phyloP scores from a whole-genome alignment of 2,329 filamentous ascomycete genomes.

The Fusarium tricinctum region DNA sequence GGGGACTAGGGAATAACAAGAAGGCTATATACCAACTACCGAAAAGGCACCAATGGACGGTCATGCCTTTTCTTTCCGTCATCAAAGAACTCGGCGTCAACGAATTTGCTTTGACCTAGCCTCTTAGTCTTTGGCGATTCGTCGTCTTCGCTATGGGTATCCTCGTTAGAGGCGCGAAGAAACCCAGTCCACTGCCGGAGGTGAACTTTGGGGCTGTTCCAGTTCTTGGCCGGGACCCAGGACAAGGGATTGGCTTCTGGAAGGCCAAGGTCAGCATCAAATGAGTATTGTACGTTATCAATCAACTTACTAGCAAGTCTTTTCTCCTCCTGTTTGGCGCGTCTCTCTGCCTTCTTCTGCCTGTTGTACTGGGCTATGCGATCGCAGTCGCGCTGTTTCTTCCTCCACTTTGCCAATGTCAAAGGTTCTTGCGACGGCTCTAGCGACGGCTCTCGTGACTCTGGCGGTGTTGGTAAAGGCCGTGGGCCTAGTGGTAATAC shows the following conservation, averaged over 20 bases:
- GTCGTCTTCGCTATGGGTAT: neutral
- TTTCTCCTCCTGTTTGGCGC: neutral
- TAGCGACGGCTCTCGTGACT: no score
- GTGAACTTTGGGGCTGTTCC: neutral
- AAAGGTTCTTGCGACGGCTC: neutral
- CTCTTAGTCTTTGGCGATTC: neutral
- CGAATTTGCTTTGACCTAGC: neutral
- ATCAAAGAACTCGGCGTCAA: no score
- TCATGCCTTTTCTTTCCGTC: no score
- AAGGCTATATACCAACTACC: constrained; percentile 14
- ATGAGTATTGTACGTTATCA: neutral
- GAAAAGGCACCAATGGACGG: neutral
- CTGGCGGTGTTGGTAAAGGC: no score
- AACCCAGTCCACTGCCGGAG: neutral
- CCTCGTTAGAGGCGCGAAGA: no score
- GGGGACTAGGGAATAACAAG: constrained; percentile 12
- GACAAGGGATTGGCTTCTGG: neutral
- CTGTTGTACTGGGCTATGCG: neutral
- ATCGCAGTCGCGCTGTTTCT: neutral
- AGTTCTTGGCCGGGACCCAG: constrained; percentile 4
- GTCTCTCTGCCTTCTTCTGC: neutral
- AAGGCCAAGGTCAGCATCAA: neutral
- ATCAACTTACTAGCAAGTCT: neutral
- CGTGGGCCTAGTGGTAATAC: no score
- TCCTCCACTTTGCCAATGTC: neutral